Evolutionary conservation across 2,329 filamentous ascomycete genomes (phyloP).

Genomic region (Gaeumannomyces sp.): DNA sequence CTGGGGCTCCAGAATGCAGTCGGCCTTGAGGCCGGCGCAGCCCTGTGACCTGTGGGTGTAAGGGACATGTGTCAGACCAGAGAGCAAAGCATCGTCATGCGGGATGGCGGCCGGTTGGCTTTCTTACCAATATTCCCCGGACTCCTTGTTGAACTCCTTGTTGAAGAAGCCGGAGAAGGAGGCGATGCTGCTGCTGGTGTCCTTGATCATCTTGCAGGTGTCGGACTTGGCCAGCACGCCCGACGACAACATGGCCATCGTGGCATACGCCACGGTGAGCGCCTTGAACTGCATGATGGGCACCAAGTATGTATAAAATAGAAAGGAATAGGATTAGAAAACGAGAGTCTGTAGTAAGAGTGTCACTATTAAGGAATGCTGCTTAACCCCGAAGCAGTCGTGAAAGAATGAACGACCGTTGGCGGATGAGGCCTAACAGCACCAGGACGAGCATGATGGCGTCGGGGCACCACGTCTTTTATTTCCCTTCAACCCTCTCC

Average conservation of each 20-base stretch:
- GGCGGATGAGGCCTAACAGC: too few species aligned
- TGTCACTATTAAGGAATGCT: too few species aligned
- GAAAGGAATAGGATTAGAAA: neutral
- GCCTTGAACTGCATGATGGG: neutral
- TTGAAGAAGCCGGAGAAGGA: neutral
- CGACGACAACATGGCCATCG: neutral
- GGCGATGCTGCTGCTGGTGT: neutral
- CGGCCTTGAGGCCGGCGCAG: slow-evolving; percentile 16
- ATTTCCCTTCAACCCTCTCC: too few species aligned
- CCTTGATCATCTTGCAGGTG: neutral
- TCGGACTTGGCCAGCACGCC: slow-evolving; percentile 5
- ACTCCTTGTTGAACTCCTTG: slow-evolving; percentile 1
- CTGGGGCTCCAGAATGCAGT: slow-evolving; percentile 18
- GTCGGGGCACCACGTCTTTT: too few species aligned
- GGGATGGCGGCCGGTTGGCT: neutral
- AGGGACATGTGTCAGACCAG: neutral
- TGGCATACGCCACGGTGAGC: neutral
- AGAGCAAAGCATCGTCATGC: neutral
- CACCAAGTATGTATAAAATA: neutral
- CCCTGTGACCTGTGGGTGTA: slow-evolving; percentile 17
- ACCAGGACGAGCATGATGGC: too few species aligned
- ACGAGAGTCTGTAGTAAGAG: too few species aligned
- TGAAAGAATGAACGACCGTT: too few species aligned
- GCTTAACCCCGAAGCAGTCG: too few species aligned
- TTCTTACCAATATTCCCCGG: slow-evolving; percentile 2